Percentiles rank a stretch among this genome's conserved stretches.
Evolutionary conservation across 2,329 filamentous ascomycete genomes (phyloP).

Genomic region (Colletotrichum euphorbiae): DNA sequence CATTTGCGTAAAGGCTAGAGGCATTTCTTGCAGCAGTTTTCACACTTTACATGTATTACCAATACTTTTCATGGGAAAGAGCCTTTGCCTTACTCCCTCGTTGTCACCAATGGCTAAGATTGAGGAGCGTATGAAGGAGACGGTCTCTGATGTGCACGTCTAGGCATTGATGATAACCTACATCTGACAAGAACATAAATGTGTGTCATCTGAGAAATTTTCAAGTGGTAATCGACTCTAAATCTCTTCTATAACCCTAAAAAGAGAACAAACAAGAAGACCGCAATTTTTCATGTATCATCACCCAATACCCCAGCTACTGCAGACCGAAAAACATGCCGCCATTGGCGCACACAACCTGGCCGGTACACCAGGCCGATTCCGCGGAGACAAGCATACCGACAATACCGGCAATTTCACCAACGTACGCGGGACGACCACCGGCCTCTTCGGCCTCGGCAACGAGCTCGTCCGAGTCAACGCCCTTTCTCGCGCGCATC

Average conservation of each 20-base stretch:
- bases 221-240: conserved; percentile 23
- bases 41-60: no score
- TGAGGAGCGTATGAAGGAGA: no score
- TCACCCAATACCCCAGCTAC: conserved; percentile 8
- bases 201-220: no score
- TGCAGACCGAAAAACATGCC: conserved; percentile 67
- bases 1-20: neutral
- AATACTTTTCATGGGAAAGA: no score
- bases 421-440: conserved; percentile 72
- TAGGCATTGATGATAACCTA: no score
- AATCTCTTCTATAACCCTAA: conserved; percentile 10
- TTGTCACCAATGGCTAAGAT: no score
- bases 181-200: no score
- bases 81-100: no score
- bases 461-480: conserved; percentile 73
- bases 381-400: conserved; percentile 81
- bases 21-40: no score
- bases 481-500: conserved; percentile 67
- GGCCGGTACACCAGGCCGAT: conserved; percentile 82
- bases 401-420: conserved; percentile 80
- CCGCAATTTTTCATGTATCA: neutral
- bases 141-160: no score
- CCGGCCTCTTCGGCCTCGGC: conserved; percentile 66
- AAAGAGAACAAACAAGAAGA: neutral
- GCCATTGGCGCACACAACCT: conserved; percentile 83